phyloP scores from a whole-genome alignment of 164 flowering plant genomes.

The Platanus orientalis region DNA sequence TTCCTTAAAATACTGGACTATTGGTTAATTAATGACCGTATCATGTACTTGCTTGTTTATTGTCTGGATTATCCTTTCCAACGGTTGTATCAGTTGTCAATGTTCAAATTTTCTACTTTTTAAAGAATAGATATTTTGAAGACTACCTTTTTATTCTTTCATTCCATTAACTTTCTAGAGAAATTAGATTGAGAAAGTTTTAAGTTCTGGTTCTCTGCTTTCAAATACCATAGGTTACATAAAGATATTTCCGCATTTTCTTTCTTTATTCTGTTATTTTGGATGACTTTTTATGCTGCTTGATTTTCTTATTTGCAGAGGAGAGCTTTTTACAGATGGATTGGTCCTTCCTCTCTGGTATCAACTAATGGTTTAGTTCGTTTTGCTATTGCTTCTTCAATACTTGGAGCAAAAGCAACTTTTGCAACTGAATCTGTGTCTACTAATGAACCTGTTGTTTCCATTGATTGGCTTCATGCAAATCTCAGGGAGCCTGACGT shows the following conservation, averaged over 20 bases:
- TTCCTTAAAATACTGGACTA: too few species aligned
- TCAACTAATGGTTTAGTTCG: slow-evolving; percentile 18
- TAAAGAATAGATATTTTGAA: too few species aligned
- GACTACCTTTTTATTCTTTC: too few species aligned
- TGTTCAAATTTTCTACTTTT: too few species aligned
- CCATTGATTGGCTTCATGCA: slow-evolving; percentile 91
- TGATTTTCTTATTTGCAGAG: slow-evolving; percentile 38
- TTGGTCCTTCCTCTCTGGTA: slow-evolving; percentile 16
- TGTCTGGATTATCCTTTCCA: too few species aligned
- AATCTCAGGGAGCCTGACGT: slow-evolving; percentile 73
- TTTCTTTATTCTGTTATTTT: neutral
- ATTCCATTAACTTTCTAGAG: too few species aligned
- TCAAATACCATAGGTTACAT: neutral
- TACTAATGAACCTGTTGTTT: slow-evolving; percentile 80
- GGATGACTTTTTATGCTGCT: neutral
- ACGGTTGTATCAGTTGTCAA: too few species aligned
- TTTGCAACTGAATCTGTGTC: slow-evolving; percentile 48
- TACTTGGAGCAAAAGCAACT: slow-evolving; percentile 29
- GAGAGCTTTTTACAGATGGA: slow-evolving; percentile 26
- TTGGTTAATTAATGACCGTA: too few species aligned
- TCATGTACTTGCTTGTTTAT: too few species aligned
- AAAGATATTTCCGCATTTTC: neutral
- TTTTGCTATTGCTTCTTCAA: slow-evolving; percentile 36
- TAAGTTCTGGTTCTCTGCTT: too few species aligned
- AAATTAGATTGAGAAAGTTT: too few species aligned